These are phyloP conservation scores for Suhomyces faveliae DNA, from an alignment of 805 yeast species.

Conservation along the genomic window DNA sequence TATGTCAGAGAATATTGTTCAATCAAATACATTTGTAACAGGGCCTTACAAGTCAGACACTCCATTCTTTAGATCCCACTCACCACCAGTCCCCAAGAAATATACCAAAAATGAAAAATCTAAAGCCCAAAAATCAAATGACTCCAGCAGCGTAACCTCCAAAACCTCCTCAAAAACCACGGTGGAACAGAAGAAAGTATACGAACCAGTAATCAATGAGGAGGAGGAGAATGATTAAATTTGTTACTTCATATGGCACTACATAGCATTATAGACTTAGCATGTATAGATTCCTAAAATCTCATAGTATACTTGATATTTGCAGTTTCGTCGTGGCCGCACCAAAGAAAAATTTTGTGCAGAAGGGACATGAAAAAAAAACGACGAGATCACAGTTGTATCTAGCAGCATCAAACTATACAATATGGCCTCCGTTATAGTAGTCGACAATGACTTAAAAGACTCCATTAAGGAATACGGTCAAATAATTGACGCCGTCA, in stretches of 20 bases:
- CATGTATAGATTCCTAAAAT: background rate
- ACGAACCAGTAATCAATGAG: constrained; percentile 17
- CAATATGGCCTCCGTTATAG: constrained; percentile 41
- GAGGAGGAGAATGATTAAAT: constrained; percentile 14
- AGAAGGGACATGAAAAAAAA: background rate
- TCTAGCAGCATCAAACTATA: background rate
- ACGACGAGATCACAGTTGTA: constrained; percentile 2
- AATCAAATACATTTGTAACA: constrained; percentile 1
- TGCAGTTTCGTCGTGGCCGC: constrained; percentile 1
- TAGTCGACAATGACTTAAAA: constrained; percentile 42
- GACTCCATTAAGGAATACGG: constrained; percentile 42
- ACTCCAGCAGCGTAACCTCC: constrained; percentile 1
- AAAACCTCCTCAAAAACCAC: background rate
- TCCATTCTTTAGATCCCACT: constrained; percentile 18
- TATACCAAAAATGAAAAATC: constrained; percentile 15
- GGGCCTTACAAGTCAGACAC: constrained; percentile 5
- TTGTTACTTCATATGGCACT: background rate
- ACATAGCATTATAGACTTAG: background rate
- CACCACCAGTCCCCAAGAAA: constrained; percentile 26
- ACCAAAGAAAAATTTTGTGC: constrained; percentile 6
- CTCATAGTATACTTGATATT: background rate
- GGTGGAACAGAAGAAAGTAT: constrained; percentile 6
- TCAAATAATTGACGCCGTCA: constrained; percentile 34
- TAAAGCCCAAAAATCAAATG: constrained; percentile 11
- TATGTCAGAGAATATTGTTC: background rate